Conservation (phyloP, 129 eudicot species). For the Tagetes patula region DNA sequence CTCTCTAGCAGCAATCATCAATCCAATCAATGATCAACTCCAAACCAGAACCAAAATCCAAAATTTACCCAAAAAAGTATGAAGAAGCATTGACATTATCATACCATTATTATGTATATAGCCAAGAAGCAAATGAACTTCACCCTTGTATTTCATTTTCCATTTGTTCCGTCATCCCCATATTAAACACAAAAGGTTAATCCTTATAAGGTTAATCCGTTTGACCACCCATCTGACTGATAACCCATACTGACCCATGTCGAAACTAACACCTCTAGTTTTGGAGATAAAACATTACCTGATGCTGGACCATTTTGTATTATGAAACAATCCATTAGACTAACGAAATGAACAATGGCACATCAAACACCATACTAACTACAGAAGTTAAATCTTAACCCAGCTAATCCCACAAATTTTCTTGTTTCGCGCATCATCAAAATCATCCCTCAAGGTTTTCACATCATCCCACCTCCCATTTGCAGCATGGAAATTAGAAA, state of each 20-base stretch:
- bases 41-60: too few species aligned
- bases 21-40: not conserved
- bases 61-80: not conserved
- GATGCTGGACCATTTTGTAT: too few species aligned
- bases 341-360: too few species aligned
- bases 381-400: conserved; percentile 34
- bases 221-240: not conserved
- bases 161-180: not conserved
- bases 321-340: too few species aligned
- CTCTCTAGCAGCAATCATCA: conserved; percentile 20
- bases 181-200: not conserved
- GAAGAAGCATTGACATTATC: not conserved
- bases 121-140: not conserved
- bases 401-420: conserved; percentile 68
- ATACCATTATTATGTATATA: conserved; percentile 7
- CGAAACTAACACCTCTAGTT: too few species aligned
- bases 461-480: conserved; percentile 81
- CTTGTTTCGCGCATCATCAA: conserved; percentile 29
- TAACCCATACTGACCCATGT: not conserved
- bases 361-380: too few species aligned
- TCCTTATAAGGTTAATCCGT: not conserved
- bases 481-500: conserved; percentile 62
- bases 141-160: not conserved
- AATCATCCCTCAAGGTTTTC: conserved; percentile 52
- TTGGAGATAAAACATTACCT: too few species aligned